Evolutionary conservation across 805 yeast genomes (phyloP).

Genomic region (Saturnispora serradocipensis): DNA sequence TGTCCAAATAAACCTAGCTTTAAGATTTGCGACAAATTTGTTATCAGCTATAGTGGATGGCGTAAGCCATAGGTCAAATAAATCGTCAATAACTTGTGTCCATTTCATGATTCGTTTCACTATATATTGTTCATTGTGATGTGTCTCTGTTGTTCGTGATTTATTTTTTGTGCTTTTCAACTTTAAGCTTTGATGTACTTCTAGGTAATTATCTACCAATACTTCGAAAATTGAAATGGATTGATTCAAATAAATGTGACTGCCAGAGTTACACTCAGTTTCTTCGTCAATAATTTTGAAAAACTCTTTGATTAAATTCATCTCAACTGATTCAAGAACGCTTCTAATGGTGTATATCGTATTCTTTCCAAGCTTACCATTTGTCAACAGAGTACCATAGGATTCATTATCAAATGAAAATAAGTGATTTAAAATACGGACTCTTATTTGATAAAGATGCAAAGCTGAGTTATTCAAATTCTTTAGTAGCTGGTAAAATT

Average conservation of each 20-base stretch:
- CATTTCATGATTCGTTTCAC: constrained; percentile 40
- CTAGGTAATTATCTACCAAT: constrained; percentile 34
- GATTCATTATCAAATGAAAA: constrained; percentile 13
- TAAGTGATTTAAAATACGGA: constrained; percentile 19
- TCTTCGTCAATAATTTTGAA: background rate
- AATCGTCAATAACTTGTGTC: constrained; percentile 31
- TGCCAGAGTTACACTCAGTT: background rate
- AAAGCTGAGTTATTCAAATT: constrained; percentile 13
- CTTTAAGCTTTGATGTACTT: constrained; percentile 20
- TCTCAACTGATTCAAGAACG: constrained; percentile 23
- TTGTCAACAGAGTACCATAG: constrained; percentile 18
- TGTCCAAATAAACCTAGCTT: constrained; percentile 41
- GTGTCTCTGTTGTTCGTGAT: constrained; percentile 21
- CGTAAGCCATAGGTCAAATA: constrained; percentile 11
- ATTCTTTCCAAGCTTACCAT: constrained; percentile 16
- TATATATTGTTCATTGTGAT: constrained; percentile 31
- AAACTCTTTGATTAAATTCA: constrained; percentile 16
- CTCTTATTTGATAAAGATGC: constrained; percentile 25
- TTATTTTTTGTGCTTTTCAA: constrained; percentile 17
- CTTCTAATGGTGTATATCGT: constrained; percentile 15
- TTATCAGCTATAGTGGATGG: background rate
- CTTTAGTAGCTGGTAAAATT: constrained; percentile 13
- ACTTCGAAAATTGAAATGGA: constrained; percentile 36
- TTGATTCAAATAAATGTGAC: constrained; percentile 10
- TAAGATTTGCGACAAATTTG: constrained; percentile 10